A percentile compares a stretch with the other conserved stretches of the same genome.
Evolutionary conservation across 257 asterid species (phyloP).

Genomic region (Coffea canephora): DNA sequence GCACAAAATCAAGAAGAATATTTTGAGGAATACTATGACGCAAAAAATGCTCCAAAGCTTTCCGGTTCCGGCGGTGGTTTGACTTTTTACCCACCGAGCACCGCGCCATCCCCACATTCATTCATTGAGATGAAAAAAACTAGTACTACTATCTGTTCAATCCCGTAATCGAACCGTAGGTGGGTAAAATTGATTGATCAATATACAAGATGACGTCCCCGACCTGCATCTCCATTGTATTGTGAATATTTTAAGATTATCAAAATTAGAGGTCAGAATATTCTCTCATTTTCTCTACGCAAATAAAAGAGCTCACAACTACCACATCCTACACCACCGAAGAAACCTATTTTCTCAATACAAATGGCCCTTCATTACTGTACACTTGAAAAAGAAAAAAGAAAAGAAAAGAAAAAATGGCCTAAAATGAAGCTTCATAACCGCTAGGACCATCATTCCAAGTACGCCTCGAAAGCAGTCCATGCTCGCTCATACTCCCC

Average conservation of each 20-base stretch:
- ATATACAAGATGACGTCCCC: conserved; percentile 34
- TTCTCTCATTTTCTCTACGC: conserved; percentile 18
- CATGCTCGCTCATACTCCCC: conserved; percentile 89
- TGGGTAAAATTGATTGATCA: conserved; percentile 10
- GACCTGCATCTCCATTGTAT: conserved; percentile 26
- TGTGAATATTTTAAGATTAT: conserved; percentile 25
- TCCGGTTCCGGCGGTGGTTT: no score
- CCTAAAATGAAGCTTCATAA: conserved; percentile 68
- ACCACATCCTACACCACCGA: conserved; percentile 45
- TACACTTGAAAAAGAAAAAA: conserved; percentile 34
- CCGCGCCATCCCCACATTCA: no score
- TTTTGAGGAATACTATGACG: no score
- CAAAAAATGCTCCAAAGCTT: no score
- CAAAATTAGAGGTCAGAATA: conserved; percentile 61
- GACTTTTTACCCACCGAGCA: no score
- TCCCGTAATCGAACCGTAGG: conserved; percentile 26
- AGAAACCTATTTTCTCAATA: conserved; percentile 36
- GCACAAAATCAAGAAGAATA: no score
- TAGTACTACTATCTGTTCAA: conserved; percentile 10
- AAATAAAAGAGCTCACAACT: conserved; percentile 27
- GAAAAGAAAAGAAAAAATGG: conserved; percentile 8
- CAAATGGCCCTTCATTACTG: conserved; percentile 52
- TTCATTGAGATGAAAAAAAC: conserved; percentile 15
- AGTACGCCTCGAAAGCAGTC: conserved; percentile 40
- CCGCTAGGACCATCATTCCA: conserved; percentile 56